Evolutionary conservation across 768 basidiomycete species (phyloP).

Genomic region (Boletus sp.): DNA sequence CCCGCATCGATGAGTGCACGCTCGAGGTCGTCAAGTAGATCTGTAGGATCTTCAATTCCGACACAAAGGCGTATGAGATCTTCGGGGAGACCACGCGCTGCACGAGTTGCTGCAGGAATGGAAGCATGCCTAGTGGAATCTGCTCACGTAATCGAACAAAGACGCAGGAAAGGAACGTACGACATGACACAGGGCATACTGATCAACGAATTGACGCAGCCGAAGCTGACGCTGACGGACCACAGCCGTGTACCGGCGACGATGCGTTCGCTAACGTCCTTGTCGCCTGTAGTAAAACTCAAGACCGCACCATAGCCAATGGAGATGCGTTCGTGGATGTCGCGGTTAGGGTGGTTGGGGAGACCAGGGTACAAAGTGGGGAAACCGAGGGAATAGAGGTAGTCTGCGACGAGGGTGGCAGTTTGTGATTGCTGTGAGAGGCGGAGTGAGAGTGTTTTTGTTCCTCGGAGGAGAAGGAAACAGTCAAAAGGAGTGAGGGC

Average conservation of each 20-base stretch:
- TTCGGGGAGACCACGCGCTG: slow-evolving; percentile 96
- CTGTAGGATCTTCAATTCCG: slow-evolving; percentile 93
- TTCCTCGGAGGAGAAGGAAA: slow-evolving; percentile 92
- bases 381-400: slow-evolving; percentile 84
- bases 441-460: slow-evolving; percentile 93
- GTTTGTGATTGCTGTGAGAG: slow-evolving; percentile 93
- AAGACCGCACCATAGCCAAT: slow-evolving; percentile 91
- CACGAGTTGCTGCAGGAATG: slow-evolving; percentile 92
- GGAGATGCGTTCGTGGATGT: slow-evolving; percentile 89
- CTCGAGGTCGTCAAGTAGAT: slow-evolving; percentile 94
- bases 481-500: slow-evolving; percentile 94
- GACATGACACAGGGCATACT: slow-evolving; percentile 99
- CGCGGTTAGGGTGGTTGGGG: slow-evolving; percentile 73
- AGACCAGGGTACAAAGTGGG: slow-evolving; percentile 92
- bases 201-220: slow-evolving; percentile 96
- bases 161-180: slow-evolving; percentile 52
- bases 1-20: slow-evolving; percentile 89
- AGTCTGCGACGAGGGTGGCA: slow-evolving; percentile 79
- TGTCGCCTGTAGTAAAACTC: slow-evolving; percentile 92
- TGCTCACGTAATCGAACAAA: background rate
- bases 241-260: slow-evolving; percentile 91
- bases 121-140: slow-evolving; percentile 74
- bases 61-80: slow-evolving; percentile 97
- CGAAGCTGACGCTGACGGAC: slow-evolving; percentile 98
- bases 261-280: slow-evolving; percentile 84